Evolutionary conservation across 2,329 filamentous ascomycete species (phyloP).

Genomic region (Diatrype stigma): DNA sequence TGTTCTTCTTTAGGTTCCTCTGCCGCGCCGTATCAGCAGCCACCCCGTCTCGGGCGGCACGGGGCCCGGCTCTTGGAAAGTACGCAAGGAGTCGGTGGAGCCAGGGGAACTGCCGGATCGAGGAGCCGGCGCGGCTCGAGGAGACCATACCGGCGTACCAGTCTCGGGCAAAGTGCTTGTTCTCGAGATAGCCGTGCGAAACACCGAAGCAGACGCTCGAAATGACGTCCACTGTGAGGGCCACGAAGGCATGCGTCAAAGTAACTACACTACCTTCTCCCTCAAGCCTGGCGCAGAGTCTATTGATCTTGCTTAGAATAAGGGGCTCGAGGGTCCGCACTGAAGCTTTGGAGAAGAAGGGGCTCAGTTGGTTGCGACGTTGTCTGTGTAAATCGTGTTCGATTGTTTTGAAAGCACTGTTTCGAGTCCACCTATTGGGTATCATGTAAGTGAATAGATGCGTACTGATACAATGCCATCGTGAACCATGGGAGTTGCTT

Average conservation of each 20-base stretch:
- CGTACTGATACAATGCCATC: neutral
- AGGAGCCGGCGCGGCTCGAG: neutral
- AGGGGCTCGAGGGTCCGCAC: slow-evolving; percentile 32
- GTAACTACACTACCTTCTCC: slow-evolving; percentile 8
- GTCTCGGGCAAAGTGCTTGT: neutral
- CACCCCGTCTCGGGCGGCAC: neutral
- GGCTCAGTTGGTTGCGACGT: slow-evolving; percentile 35
- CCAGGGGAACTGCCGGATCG: slow-evolving; percentile 1
- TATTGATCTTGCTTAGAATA: slow-evolving; percentile 28
- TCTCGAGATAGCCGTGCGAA: neutral
- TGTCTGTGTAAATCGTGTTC: slow-evolving; percentile 36
- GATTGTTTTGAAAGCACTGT: slow-evolving; percentile 28
- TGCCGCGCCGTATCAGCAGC: neutral
- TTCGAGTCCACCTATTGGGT: slow-evolving; percentile 4
- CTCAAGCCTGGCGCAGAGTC: slow-evolving; percentile 20
- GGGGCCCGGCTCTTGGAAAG: neutral
- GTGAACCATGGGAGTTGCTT: neutral
- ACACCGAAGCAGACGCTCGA: slow-evolving; percentile 2
- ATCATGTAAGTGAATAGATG: neutral
- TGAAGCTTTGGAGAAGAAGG: slow-evolving; percentile 38
- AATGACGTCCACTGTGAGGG: slow-evolving; percentile 2
- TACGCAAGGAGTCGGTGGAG: neutral
- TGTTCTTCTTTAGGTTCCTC: neutral
- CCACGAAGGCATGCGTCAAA: slow-evolving; percentile 1
- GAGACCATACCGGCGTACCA: neutral